Conservation (phyloP, 2,329 filamentous ascomycete species). For the Akanthomyces uredinophilus region DNA sequence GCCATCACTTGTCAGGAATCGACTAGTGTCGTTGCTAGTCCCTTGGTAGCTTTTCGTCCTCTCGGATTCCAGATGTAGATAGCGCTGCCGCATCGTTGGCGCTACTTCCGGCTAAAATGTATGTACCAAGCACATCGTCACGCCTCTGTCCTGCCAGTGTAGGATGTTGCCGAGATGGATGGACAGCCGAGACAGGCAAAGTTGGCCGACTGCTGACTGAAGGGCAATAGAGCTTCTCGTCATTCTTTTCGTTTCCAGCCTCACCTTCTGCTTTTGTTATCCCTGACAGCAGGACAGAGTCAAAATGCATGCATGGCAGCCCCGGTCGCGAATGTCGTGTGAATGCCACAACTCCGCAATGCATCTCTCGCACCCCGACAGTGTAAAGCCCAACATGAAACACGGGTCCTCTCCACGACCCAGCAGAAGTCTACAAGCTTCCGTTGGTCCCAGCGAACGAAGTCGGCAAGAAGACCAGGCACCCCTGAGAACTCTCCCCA, state of each 20-base stretch:
- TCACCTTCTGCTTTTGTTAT: background rate
- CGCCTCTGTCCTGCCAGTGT: background rate
- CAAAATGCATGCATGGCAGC: background rate
- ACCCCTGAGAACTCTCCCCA: background rate
- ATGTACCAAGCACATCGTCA: background rate
- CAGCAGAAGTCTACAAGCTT: background rate
- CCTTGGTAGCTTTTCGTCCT: background rate
- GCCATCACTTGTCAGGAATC: background rate
- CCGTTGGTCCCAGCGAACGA: background rate
- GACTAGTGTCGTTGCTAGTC: background rate
- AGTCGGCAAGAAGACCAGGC: background rate
- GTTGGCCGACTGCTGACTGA: background rate
- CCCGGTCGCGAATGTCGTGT: background rate
- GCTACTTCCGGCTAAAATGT: background rate
- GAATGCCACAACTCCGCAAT: background rate
- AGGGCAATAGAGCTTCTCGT: background rate
- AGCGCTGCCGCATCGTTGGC: background rate
- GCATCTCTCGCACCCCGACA: background rate
- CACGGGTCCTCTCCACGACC: background rate
- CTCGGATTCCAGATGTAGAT: slow-evolving; percentile 1
- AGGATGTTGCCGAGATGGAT: background rate
- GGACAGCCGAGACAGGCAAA: background rate
- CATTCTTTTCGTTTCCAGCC: background rate
- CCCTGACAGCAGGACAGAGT: background rate
- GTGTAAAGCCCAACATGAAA: slow-evolving; percentile 1